Percentiles rank a stretch among this genome's conserved stretches.
These are phyloP conservation scores for Lepidium didymum DNA, from an alignment of 345 rosid species.

Conservation along the genomic window DNA sequence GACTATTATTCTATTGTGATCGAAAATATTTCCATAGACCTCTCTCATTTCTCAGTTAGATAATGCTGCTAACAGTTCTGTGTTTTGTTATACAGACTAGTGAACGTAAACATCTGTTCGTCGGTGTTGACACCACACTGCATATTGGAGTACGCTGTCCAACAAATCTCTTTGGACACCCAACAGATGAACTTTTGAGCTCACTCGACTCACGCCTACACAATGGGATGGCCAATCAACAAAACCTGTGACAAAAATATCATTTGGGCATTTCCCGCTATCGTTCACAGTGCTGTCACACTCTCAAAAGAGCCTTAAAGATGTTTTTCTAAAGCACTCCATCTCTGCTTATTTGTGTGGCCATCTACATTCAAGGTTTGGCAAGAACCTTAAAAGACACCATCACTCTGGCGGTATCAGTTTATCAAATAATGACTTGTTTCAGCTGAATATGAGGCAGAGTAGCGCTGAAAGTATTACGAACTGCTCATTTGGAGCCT, in stretches of 20 bases:
- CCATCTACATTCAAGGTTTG: conserved; percentile 83
- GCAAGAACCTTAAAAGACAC: conserved; percentile 82
- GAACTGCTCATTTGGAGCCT: conserved; percentile 62
- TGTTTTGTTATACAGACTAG: conserved; percentile 40
- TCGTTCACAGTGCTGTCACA: conserved; percentile 66
- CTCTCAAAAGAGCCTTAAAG: conserved; percentile 59
- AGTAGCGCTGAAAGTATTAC: conserved; percentile 26
- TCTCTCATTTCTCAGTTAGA: background rate
- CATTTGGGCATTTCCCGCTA: conserved; percentile 92
- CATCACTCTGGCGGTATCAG: conserved; percentile 37
- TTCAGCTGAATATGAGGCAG: conserved; percentile 70
- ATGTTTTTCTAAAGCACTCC: conserved; percentile 79
- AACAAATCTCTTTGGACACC: conserved; percentile 95
- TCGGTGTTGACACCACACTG: conserved; percentile 83
- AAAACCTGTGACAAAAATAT: conserved; percentile 62
- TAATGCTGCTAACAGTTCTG: conserved; percentile 6
- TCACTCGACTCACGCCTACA: conserved; percentile 54
- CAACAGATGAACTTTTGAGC: conserved; percentile 63
- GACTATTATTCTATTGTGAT: background rate
- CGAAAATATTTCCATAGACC: background rate
- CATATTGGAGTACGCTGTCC: conserved; percentile 80
- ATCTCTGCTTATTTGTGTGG: conserved; percentile 80
- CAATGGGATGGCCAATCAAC: conserved; percentile 60
- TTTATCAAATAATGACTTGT: conserved; percentile 39
- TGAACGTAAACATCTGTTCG: conserved; percentile 63